phyloP scores from a whole-genome alignment of 352 stramenopile species.

The Pythium pyrilobum region DNA sequence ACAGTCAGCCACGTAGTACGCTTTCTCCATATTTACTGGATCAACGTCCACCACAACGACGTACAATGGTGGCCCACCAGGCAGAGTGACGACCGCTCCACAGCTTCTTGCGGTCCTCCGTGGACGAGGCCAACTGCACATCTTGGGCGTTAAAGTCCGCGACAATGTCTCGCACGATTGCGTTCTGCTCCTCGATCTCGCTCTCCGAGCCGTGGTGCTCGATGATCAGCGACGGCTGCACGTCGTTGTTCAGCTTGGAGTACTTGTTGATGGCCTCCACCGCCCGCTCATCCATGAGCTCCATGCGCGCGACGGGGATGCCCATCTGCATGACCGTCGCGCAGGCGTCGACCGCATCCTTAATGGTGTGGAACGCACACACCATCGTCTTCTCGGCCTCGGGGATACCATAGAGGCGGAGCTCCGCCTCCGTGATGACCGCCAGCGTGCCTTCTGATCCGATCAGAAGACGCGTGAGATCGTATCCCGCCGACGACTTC shows the following conservation, averaged over 20 bases:
- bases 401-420: slow-evolving; percentile 92
- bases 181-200: slow-evolving; percentile 87
- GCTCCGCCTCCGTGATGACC: slow-evolving; percentile 93
- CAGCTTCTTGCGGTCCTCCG: slow-evolving; percentile 78
- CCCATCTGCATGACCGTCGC: slow-evolving; percentile 86
- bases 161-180: slow-evolving; percentile 80
- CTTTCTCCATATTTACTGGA: neutral
- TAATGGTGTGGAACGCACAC: slow-evolving; percentile 91
- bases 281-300: slow-evolving; percentile 81
- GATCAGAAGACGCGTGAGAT: slow-evolving; percentile 93
- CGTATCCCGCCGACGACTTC: slow-evolving; percentile 97
- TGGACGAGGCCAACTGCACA: slow-evolving; percentile 67
- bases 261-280: slow-evolving; percentile 84
- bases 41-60: neutral
- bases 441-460: slow-evolving; percentile 94
- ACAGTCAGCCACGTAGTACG: neutral
- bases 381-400: slow-evolving; percentile 89
- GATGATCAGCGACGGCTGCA: slow-evolving; percentile 92
- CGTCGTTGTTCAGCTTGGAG: slow-evolving; percentile 69
- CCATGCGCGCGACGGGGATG: slow-evolving; percentile 82
- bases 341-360: slow-evolving; percentile 79
- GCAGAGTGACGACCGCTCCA: slow-evolving; percentile 82
- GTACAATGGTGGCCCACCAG: slow-evolving; percentile 80
- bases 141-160: slow-evolving; percentile 79
- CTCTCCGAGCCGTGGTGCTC: slow-evolving; percentile 87